Percentiles rank a stretch among this genome's conserved stretches.
These are phyloP conservation scores for Paradendryphiella salina DNA, from an alignment of 2,329 filamentous ascomycete species.

Conservation along the genomic window DNA sequence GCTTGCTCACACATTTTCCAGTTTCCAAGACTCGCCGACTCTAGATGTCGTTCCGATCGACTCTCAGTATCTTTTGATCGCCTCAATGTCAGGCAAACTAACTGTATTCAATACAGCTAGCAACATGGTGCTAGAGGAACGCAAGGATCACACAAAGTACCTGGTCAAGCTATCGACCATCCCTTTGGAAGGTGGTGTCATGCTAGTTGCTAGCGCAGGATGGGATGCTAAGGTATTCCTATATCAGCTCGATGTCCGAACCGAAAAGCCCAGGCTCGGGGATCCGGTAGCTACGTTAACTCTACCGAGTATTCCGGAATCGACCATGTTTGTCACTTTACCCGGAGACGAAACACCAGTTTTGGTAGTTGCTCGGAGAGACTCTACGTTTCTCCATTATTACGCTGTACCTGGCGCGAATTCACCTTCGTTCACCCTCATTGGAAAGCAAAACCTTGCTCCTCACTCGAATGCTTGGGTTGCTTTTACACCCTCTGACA, in stretches of 20 bases:
- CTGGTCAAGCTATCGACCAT: slow-evolving; percentile 56
- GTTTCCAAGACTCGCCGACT: slow-evolving; percentile 57
- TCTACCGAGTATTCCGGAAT: slow-evolving; percentile 60
- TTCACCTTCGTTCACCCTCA: slow-evolving; percentile 35
- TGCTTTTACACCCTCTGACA: slow-evolving; percentile 62
- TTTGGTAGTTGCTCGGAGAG: slow-evolving; percentile 59
- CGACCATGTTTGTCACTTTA: slow-evolving; percentile 57
- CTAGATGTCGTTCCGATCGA: slow-evolving; percentile 55
- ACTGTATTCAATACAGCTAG: slow-evolving; percentile 51
- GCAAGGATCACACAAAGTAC: slow-evolving; percentile 64
- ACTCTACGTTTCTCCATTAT: slow-evolving; percentile 63
- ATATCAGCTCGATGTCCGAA: slow-evolving; percentile 48
- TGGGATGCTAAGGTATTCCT: slow-evolving; percentile 63
- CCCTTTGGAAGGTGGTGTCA: slow-evolving; percentile 35
- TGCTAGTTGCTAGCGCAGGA: slow-evolving; percentile 59
- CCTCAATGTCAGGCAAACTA: slow-evolving; percentile 63
- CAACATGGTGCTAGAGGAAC: slow-evolving; percentile 50
- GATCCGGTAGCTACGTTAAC: slow-evolving; percentile 50
- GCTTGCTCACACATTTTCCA: slow-evolving; percentile 44
- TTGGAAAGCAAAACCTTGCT: slow-evolving; percentile 63
- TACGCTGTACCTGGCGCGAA: slow-evolving; percentile 48
- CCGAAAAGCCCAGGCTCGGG: slow-evolving; percentile 36
- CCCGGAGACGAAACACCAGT: slow-evolving; percentile 52
- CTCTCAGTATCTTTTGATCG: slow-evolving; percentile 54
- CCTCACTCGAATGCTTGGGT: slow-evolving; percentile 67